Conservation (phyloP, 441 rosid genomes). For the Sinapis alba region DNA sequence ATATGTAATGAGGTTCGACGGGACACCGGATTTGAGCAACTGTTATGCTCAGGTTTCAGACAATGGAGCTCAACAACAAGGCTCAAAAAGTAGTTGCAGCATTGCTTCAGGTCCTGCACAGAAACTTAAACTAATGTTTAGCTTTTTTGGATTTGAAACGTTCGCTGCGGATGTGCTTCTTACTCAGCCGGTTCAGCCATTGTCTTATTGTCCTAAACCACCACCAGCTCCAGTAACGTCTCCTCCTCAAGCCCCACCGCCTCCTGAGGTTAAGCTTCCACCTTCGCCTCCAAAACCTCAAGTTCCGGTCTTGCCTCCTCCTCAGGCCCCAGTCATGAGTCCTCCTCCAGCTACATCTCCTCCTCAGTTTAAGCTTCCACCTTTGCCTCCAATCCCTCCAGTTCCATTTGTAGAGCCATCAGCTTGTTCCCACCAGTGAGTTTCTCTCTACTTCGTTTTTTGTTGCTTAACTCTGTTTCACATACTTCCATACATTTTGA, state of each 20-base stretch:
- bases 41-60: slow-evolving; percentile 73
- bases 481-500: neutral
- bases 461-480: neutral
- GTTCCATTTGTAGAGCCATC: slow-evolving; percentile 65
- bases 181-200: slow-evolving; percentile 69
- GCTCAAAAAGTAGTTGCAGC: slow-evolving; percentile 47
- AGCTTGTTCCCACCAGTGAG: slow-evolving; percentile 84
- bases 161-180: slow-evolving; percentile 64
- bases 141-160: slow-evolving; percentile 57
- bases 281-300: slow-evolving; percentile 34
- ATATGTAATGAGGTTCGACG: slow-evolving; percentile 72
- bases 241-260: slow-evolving; percentile 29
- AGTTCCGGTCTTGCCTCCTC: slow-evolving; percentile 39
- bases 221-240: slow-evolving; percentile 31
- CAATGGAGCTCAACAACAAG: slow-evolving; percentile 40
- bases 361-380: slow-evolving; percentile 42
- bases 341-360: slow-evolving; percentile 47
- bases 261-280: slow-evolving; percentile 31
- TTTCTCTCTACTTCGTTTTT: slow-evolving; percentile 7
- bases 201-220: slow-evolving; percentile 72
- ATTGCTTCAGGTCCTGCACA: slow-evolving; percentile 69
- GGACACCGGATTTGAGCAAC: slow-evolving; percentile 74
- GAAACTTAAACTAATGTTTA: slow-evolving; percentile 54
- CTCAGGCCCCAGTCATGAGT: slow-evolving; percentile 39
- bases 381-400: slow-evolving; percentile 53